Percentiles rank a stretch among this genome's conserved stretches.
Conservation (phyloP, 495 filamentous ascomycete genomes). For the Podospora pseudocomata region DNA sequence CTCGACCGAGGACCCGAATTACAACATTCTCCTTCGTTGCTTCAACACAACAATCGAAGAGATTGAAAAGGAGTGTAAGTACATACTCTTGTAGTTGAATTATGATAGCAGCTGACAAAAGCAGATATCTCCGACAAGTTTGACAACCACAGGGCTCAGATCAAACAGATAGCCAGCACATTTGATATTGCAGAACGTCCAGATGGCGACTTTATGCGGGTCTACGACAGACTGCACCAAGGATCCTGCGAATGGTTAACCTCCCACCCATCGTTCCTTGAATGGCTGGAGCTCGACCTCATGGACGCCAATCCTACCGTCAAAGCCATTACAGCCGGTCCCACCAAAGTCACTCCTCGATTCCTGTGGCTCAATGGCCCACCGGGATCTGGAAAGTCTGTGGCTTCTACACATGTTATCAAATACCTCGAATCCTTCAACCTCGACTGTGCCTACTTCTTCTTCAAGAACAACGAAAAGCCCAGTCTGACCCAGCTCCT, state of each 20-base stretch:
- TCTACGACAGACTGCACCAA: constrained; percentile 19
- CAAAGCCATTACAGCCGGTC: constrained; percentile 9
- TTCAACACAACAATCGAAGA: constrained; percentile 24
- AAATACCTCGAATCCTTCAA: constrained; percentile 20
- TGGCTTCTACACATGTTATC: constrained; percentile 23
- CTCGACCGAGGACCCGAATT: constrained; percentile 21
- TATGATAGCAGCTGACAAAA: background rate
- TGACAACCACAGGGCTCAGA: constrained; percentile 19
- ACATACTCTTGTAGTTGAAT: background rate
- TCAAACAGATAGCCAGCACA: constrained; percentile 21
- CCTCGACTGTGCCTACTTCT: constrained; percentile 24
- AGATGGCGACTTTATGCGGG: constrained; percentile 20
- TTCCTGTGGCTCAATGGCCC: constrained; percentile 30
- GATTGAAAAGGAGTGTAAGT: constrained; percentile 17
- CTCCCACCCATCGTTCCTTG: constrained; percentile 11
- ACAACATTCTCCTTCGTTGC: constrained; percentile 23
- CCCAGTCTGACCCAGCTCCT: constrained; percentile 8
- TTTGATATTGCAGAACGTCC: constrained; percentile 19
- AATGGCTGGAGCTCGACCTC: constrained; percentile 22
- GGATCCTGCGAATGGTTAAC: constrained; percentile 29
- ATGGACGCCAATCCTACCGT: constrained; percentile 11
- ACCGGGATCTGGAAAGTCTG: constrained; percentile 29
- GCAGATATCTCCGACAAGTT: constrained; percentile 13
- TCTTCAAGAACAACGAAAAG: constrained; percentile 23
- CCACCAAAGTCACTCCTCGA: background rate